A percentile compares a stretch with the other conserved stretches of the same genome.
Conservation (phyloP, 73 alveolate genomes). For the Stentor coeruleus region DNA sequence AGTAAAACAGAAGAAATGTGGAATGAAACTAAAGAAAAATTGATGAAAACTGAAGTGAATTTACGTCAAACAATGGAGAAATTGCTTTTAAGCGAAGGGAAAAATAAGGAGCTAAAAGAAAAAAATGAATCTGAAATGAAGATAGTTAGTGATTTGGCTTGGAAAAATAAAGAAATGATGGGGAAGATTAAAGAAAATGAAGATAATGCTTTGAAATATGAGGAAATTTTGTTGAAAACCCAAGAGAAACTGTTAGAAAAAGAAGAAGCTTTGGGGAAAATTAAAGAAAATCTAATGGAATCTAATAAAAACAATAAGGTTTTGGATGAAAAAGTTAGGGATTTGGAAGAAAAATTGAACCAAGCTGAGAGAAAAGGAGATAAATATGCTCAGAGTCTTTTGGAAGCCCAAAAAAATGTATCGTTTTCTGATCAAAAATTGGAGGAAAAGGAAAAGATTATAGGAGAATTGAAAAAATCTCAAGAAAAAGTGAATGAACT, state of each 20-base stretch:
- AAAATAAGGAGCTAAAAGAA: background rate
- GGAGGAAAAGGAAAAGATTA: background rate
- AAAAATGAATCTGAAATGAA: no score
- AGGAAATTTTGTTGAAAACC: background rate
- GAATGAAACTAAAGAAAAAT: background rate
- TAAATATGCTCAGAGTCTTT: background rate
- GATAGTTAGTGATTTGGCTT: no score
- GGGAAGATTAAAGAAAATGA: background rate
- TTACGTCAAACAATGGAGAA: background rate
- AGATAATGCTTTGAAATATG: background rate
- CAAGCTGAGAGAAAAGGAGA: background rate
- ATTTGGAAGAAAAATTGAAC: background rate
- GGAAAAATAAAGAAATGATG: no score
- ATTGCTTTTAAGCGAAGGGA: background rate
- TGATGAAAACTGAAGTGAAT: background rate
- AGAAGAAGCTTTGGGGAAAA: no score
- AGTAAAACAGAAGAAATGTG: background rate
- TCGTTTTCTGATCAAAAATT: background rate
- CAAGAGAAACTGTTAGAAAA: no score
- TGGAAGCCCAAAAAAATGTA: background rate
- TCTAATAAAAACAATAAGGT: background rate
- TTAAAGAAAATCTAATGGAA: background rate
- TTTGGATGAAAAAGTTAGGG: background rate
- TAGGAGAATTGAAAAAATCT: background rate
- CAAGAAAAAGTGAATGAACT: constrained; percentile 4